phyloP scores from a whole-genome alignment of 371 early-diverging fungal species.

The Apophysomyces trapeziformis region DNA sequence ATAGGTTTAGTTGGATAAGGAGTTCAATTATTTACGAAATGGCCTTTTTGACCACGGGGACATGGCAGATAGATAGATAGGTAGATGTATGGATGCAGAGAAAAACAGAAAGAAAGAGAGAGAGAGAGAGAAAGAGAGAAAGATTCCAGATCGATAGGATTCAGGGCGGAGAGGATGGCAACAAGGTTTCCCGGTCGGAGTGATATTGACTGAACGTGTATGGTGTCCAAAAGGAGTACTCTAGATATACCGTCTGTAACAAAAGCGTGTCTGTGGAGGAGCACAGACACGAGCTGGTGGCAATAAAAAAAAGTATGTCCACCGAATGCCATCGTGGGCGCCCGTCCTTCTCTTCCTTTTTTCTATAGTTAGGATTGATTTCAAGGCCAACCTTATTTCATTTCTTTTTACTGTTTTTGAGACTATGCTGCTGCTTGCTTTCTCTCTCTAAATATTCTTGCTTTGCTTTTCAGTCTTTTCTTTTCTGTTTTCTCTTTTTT shows the following conservation, averaged over 20 bases:
- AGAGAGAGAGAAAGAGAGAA: neutral
- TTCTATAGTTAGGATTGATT: neutral
- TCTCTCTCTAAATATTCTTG: neutral
- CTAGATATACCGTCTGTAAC: slow-evolving; percentile 2
- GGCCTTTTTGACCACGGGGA: too few relatives aligned
- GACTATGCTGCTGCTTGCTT: slow-evolving; percentile 1
- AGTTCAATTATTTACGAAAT: too few relatives aligned
- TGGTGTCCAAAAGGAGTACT: slow-evolving; percentile 9
- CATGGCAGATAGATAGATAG: too few relatives aligned
- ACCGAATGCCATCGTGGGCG: slow-evolving; percentile 1
- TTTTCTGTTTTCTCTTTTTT: slow-evolving; percentile 8
- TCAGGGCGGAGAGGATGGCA: slow-evolving; percentile 10
- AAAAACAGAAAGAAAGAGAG: too few relatives aligned
- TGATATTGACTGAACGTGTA: neutral
- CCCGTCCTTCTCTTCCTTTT: neutral
- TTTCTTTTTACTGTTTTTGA: slow-evolving; percentile 11
- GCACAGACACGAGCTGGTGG: slow-evolving; percentile 12
- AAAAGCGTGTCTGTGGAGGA: slow-evolving; percentile 8
- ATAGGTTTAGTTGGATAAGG: too few relatives aligned
- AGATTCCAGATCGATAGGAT: neutral
- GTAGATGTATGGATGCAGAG: too few relatives aligned
- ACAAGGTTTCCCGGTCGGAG: slow-evolving; percentile 9
- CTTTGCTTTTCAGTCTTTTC: neutral
- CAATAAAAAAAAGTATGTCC: slow-evolving; percentile 4
- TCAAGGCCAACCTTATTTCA: slow-evolving; percentile 8